Percentiles rank a stretch among this genome's conserved stretches.
Conservation (phyloP, 106 monocot genomes). For the Dioscorea dumetorum region DNA sequence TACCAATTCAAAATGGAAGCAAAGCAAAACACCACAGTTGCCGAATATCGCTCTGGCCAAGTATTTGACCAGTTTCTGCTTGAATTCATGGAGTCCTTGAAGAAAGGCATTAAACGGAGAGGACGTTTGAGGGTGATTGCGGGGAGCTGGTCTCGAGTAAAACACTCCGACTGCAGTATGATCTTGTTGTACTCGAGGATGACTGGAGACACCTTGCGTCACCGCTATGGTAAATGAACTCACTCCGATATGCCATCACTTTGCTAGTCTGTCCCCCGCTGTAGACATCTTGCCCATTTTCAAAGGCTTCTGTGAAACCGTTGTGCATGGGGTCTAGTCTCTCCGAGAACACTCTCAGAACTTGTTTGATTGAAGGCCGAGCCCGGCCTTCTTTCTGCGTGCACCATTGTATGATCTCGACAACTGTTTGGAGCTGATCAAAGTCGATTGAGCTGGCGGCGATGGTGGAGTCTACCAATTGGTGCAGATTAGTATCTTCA, state of each 20-base stretch:
- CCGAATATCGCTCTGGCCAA: too few relatives aligned
- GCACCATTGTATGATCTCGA: constrained; percentile 63
- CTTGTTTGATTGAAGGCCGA: constrained; percentile 88
- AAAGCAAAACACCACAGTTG: too few relatives aligned
- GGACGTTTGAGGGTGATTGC: constrained; percentile 45
- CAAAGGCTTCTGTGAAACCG: constrained; percentile 22
- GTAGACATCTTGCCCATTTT: constrained; percentile 10
- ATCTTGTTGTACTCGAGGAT: constrained; percentile 85
- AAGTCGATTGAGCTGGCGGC: constrained; percentile 35
- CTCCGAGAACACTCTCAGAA: constrained; percentile 64
- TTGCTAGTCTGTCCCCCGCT: constrained; percentile 12
- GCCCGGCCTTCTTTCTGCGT: constrained; percentile 60
- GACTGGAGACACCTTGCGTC: constrained; percentile 68
- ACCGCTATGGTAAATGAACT: constrained; percentile 33
- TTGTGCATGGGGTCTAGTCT: constrained; percentile 44
- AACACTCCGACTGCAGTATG: constrained; percentile 80
- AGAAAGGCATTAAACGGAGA: constrained; percentile 18
- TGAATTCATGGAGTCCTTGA: background rate
- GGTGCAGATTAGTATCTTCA: constrained; percentile 26
- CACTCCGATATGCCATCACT: constrained; percentile 11
- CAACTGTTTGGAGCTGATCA: constrained; percentile 55
- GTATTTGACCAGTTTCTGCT: too few relatives aligned
- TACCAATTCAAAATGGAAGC: too few relatives aligned
- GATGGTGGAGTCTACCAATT: constrained; percentile 57
- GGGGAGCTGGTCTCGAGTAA: constrained; percentile 72